Evolutionary conservation across 1,284 basidiomycete species (phyloP).

Genomic region (Rhodotorula sp.): DNA sequence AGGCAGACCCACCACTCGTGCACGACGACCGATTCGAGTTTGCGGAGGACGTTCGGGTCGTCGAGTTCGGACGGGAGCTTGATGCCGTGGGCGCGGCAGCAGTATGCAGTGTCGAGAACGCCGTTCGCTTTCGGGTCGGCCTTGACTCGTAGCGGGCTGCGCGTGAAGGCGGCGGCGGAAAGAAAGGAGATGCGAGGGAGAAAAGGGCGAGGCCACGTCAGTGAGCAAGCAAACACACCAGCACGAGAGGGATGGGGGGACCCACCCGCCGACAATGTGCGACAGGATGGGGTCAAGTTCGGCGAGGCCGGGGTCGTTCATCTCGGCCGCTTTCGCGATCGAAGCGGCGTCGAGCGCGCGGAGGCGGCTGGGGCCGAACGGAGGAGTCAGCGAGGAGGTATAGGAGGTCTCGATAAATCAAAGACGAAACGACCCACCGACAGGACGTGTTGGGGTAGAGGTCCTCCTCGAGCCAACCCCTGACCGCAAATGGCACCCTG

Average conservation of each 20-base stretch:
- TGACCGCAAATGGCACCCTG: conserved; percentile 30
- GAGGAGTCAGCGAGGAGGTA: conserved; percentile 12
- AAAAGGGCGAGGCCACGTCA: too few species aligned
- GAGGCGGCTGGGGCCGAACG: conserved; percentile 3
- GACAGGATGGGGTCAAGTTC: conserved; percentile 31
- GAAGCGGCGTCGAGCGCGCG: conserved; percentile 34
- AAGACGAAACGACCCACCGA: not conserved
- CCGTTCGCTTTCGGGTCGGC: conserved; percentile 40
- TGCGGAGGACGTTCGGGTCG: conserved; percentile 23
- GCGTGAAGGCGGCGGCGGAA: too few species aligned
- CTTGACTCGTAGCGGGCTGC: conserved; percentile 39
- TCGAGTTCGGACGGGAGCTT: conserved; percentile 33
- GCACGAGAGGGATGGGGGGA: not conserved
- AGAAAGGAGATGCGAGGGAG: too few species aligned
- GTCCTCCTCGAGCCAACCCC: conserved; percentile 34
- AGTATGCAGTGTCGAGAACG: conserved; percentile 40
- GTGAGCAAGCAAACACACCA: not conserved
- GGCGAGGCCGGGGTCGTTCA: conserved; percentile 31
- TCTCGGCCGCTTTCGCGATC: conserved; percentile 24
- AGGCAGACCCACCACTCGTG: conserved; percentile 38
- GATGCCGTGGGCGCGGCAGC: conserved; percentile 40
- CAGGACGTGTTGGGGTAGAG: conserved; percentile 19
- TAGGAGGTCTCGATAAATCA: not conserved
- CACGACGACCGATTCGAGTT: conserved; percentile 35
- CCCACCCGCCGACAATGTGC: conserved; percentile 20